Evolutionary conservation across 2,329 filamentous ascomycete species (phyloP).

Genomic region (Pseudogymnoascus sp.): DNA sequence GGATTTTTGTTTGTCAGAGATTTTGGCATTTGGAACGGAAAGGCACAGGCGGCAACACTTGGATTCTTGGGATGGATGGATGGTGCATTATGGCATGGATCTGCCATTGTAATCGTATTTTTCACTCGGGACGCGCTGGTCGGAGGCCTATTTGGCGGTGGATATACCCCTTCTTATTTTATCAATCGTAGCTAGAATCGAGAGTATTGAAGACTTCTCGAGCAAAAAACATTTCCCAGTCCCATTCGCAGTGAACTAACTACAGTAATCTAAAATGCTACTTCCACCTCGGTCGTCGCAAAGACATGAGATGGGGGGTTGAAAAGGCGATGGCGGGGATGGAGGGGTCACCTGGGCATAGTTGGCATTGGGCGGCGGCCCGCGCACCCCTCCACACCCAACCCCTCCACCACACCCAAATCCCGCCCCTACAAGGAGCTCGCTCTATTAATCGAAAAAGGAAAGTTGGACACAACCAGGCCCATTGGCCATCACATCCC

Average conservation of each 20-base stretch:
- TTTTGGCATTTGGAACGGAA: slow-evolving; percentile 9
- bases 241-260: neutral
- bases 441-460: neutral
- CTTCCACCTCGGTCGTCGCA: neutral
- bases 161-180: slow-evolving; percentile 9
- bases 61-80: slow-evolving; percentile 9
- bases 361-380: neutral
- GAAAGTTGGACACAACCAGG: neutral
- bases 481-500: neutral
- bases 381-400: neutral
- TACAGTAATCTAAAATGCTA: neutral
- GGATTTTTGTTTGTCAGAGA: neutral
- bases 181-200: slow-evolving; percentile 5
- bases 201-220: slow-evolving; percentile 8
- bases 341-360: neutral
- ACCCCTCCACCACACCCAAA: neutral
- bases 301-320: neutral
- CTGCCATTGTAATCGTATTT: slow-evolving; percentile 8
- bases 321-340: neutral
- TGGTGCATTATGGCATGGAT: slow-evolving; percentile 9
- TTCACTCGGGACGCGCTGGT: slow-evolving; percentile 9
- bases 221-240: neutral
- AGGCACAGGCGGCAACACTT: slow-evolving; percentile 4
- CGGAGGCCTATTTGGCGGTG: slow-evolving; percentile 9
- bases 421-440: neutral